phyloP scores from a whole-genome alignment of 305 asterid species.

The Solanum aculeatissimum region DNA sequence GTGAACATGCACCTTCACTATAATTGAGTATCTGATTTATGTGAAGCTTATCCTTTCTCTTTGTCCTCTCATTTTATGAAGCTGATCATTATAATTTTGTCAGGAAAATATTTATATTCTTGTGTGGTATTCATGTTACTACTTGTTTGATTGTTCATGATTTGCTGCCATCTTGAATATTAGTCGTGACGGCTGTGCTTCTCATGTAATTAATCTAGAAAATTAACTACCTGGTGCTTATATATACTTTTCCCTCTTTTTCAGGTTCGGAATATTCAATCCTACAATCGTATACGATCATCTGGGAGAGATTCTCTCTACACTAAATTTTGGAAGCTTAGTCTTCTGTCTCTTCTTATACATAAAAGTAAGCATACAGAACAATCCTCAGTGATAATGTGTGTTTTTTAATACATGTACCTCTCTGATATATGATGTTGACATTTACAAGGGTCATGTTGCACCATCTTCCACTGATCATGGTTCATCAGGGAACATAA shows the following conservation, averaged over 20 bases:
- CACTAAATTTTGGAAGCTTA: conserved; percentile 82
- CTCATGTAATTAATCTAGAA: neutral
- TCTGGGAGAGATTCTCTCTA: conserved; percentile 82
- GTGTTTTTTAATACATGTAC: neutral
- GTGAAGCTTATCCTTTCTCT: neutral
- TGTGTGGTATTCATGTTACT: neutral
- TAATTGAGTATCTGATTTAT: neutral
- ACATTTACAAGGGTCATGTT: conserved; percentile 52
- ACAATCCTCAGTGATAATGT: neutral
- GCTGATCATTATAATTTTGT: neutral
- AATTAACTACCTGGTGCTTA: neutral
- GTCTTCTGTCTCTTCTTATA: conserved; percentile 66
- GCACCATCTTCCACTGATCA: conserved; percentile 88
- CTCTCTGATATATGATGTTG: conserved; percentile 22
- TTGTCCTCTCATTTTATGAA: neutral
- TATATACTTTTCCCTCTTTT: conserved; percentile 1
- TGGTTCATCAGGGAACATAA: conserved; percentile 80
- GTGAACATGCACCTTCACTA: neutral
- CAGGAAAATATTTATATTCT: neutral
- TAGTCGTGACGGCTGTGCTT: neutral
- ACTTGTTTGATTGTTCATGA: neutral
- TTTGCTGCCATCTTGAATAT: neutral
- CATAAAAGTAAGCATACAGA: conserved; percentile 50
- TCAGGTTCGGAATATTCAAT: conserved; percentile 85
- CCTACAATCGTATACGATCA: conserved; percentile 77